Base-by-base conservation (phyloP, 345 rosid genomes). In the Bretschneidera sinensis region DNA sequence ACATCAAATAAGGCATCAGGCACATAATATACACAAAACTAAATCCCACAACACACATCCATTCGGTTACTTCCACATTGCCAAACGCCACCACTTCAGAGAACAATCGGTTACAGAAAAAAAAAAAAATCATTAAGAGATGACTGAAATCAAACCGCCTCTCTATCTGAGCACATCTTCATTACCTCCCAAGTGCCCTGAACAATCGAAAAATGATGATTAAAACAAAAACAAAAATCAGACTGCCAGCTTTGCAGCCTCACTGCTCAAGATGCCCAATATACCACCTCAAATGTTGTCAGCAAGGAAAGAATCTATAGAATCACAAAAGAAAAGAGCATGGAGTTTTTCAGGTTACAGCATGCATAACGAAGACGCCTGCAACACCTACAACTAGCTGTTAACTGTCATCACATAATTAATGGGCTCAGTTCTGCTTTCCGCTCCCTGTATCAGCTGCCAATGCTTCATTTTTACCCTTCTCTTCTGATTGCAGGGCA, bases 381-480 rank as follows among this genome's bases (percentile, higher is more conserved):
- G 67, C 54, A 43, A 51, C 35, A 67, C 28, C 73, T 62, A 51
- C 43, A 51, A 57, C 68, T 63, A 63, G 64, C 54, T 60, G 64
- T 63, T 49, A 53, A 45, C 17, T 60, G 25, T 50, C 24, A 15
- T 45, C 45, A 6, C 17, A 17, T 47, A 22, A 13, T 52, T 33
- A 6, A 21, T 17, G 21, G 48, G 52, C 35, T 63, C 25, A 51
- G 34, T 61, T 61, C 66, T 55, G 55, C 39, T 55, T 43, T 47
- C 25, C 52, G 0, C 55, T 21, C 15, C 45, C 45, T 54, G 21
- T 33, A 61, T 68, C 61, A 68, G 56, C 4, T 13, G 53, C 17
- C 2, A 48, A 51, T 17, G 21, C 3, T 31, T 57, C 59, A 49
- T 55, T n/a, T 47, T 39, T 31, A 21, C 59, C 19, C 35, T 34